Evolutionary conservation across 1,284 basidiomycete genomes (phyloP).

Genomic region (Anthracocystis walkeri): DNA sequence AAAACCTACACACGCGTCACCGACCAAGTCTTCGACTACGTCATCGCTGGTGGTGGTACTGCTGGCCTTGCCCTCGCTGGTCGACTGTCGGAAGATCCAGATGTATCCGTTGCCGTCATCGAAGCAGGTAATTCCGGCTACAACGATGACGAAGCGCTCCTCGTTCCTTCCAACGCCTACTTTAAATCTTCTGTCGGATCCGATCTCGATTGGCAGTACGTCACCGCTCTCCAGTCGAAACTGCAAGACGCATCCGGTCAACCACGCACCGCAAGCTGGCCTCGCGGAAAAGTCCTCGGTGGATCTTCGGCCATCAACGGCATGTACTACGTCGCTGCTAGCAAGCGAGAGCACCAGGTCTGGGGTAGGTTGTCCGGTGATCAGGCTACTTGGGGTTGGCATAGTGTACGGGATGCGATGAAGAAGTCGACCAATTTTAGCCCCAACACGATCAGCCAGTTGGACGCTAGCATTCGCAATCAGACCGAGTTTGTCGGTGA

Average conservation of each 20-base stretch:
- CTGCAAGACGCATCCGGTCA: slow-evolving; percentile 30
- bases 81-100: slow-evolving; percentile 78
- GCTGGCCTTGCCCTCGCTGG: slow-evolving; percentile 89
- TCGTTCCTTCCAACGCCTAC: slow-evolving; percentile 40
- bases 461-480: slow-evolving; percentile 41
- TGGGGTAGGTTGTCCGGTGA: slow-evolving; percentile 55
- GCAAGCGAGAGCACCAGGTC: slow-evolving; percentile 57
- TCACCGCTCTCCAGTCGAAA: slow-evolving; percentile 37
- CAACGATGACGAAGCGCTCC: slow-evolving; percentile 30
- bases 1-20: slow-evolving; percentile 30
- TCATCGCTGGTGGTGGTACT: slow-evolving; percentile 94
- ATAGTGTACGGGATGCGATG: slow-evolving; percentile 48
- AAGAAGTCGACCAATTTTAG: slow-evolving; percentile 54
- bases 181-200: slow-evolving; percentile 49
- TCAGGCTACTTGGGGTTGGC: slow-evolving; percentile 52
- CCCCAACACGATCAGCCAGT: slow-evolving; percentile 26
- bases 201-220: slow-evolving; percentile 58
- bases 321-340: slow-evolving; percentile 64
- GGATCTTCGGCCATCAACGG: slow-evolving; percentile 72
- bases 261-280: slow-evolving; percentile 48
- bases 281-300: slow-evolving; percentile 71
- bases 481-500: slow-evolving; percentile 42
- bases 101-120: slow-evolving; percentile 75
- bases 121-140: slow-evolving; percentile 73
- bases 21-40: slow-evolving; percentile 73